Base-by-base conservation (phyloP, 1,284 basidiomycete species). In the Amylostereum areolatum region DNA sequence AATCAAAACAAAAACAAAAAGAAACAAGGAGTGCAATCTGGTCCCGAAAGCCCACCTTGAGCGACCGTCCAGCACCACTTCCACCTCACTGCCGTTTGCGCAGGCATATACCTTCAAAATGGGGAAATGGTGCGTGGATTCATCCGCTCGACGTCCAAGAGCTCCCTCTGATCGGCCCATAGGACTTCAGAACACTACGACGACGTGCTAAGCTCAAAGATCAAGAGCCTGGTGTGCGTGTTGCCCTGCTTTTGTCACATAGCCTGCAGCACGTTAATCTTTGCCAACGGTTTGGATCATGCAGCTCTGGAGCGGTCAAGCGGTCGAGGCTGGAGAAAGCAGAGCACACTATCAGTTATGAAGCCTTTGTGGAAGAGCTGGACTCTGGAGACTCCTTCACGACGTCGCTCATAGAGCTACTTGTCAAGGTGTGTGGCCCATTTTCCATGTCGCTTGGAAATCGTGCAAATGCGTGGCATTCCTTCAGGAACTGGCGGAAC, bases 331-430 rank as follows among this genome's bases (percentile, higher is more conserved):
- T 83, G 31, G 83, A 85, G 58, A 78, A 79, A 51, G 65, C 64
- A 24, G 79, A 82, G 51, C 73, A 78, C 1, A 62, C 67, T 24
- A 84, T 86, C 51, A 79, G 71, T 37, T 89, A 85, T 59, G 81
- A 87, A 59, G 64, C 73, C 12, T 89, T 89, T 55, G 80, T 86
- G 29, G 76, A 83, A 55, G 80, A 85, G 31, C 68, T 89, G 39
- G 83, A 87, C 59, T 74, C 74, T 29, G 85, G 84, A 24, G 86
- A 89, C 61, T 78, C 83, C 1, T 88, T 89, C 64, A 86, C 85
- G 0, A 75, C 83, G 3, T 78, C 81, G 1, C 59, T 88, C 39
- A 65, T 87, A 48, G 85, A 88, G 52, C 74, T 85, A 34, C 70
- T 89, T 41, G 85, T 89, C 59, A 85, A 81, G 69, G 85, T 86